Evolutionary conservation across 768 basidiomycete genomes (phyloP).

Genomic region (Amanita pseudoporphyria): DNA sequence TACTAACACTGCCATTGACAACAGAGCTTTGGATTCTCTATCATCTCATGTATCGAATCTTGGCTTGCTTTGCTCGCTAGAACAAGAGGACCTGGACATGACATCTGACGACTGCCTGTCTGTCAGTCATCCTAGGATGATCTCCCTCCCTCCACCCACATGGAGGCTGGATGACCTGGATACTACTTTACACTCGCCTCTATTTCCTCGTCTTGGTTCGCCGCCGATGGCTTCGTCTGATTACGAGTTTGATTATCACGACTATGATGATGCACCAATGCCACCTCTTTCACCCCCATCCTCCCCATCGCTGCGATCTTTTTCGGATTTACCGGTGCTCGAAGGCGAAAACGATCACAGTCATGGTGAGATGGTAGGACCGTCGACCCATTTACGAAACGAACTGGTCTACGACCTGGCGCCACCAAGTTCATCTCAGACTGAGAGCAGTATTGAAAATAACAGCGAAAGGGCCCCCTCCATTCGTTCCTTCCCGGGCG

Average conservation of each 20-base stretch:
- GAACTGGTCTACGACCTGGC: neutral
- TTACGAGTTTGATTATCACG: constrained; percentile 18
- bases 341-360: constrained; percentile 2
- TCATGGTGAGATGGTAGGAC: neutral
- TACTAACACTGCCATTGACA: neutral
- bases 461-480: constrained; percentile 9
- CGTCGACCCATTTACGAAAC: neutral
- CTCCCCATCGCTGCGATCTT: constrained; percentile 7
- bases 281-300: constrained; percentile 7
- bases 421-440: neutral
- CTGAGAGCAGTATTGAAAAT: neutral
- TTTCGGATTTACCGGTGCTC: constrained; percentile 6
- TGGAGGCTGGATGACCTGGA: neutral
- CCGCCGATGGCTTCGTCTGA: constrained; percentile 22
- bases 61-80: neutral
- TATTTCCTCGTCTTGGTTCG: constrained; percentile 13
- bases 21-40: neutral
- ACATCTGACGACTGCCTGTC: neutral
- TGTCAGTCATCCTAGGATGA: neutral
- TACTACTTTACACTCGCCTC: neutral
- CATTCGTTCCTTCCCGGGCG: constrained; percentile 31
- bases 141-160: no score
- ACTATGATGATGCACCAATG: constrained; percentile 2
- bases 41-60: neutral
- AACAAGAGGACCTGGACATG: neutral